Percentiles rank a stretch among this genome's conserved stretches.
Conservation (phyloP, 441 rosid species). For the Adansonia madagascariensis region DNA sequence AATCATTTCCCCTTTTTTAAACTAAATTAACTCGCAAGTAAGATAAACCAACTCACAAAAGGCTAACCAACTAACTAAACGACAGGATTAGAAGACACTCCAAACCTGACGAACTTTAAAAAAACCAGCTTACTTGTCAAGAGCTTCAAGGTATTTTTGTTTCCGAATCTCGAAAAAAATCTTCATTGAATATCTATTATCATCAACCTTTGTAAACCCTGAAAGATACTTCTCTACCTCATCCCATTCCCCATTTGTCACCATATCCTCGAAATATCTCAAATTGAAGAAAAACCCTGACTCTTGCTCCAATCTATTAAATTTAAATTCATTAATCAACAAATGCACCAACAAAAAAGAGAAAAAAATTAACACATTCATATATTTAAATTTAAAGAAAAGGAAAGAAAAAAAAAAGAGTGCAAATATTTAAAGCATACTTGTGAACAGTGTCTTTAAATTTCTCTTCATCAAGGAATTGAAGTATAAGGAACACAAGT, state of each 20-base stretch:
- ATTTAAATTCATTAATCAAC: constrained; percentile 20
- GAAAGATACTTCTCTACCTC: constrained; percentile 82
- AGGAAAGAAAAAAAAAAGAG: neutral
- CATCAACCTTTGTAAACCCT: constrained; percentile 80
- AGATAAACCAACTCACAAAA: constrained; percentile 4
- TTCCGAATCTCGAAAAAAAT: constrained; percentile 80
- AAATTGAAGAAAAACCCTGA: constrained; percentile 78
- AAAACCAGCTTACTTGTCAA: constrained; percentile 61
- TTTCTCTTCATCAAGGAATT: constrained; percentile 85
- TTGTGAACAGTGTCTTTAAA: constrained; percentile 72
- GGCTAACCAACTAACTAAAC: neutral
- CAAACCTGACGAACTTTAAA: constrained; percentile 5
- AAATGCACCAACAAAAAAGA: neutral
- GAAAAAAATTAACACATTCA: neutral
- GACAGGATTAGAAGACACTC: neutral
- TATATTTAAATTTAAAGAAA: neutral
- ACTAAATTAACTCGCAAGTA: neutral
- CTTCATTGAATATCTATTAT: constrained; percentile 84
- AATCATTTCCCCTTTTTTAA: neutral
- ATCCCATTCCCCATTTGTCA: constrained; percentile 86
- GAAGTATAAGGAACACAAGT: constrained; percentile 79
- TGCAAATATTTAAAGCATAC: constrained; percentile 35
- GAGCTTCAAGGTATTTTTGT: constrained; percentile 82
- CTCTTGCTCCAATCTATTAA: constrained; percentile 74
- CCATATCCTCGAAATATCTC: constrained; percentile 79